phyloP scores from a whole-genome alignment of 177 flowering plant genomes.

The Vitis hybrid region DNA sequence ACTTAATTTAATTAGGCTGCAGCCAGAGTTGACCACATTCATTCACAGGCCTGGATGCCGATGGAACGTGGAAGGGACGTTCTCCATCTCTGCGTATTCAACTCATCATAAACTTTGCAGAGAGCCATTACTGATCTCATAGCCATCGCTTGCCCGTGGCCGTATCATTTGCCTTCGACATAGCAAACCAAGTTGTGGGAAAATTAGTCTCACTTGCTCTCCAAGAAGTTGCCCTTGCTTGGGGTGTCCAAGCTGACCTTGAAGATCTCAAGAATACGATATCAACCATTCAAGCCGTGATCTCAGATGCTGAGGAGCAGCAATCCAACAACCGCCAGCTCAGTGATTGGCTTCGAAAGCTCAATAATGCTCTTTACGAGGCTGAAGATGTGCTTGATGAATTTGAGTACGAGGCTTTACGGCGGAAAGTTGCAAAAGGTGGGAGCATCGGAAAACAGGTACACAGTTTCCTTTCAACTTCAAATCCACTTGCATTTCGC shows the following conservation, averaged over 20 bases:
- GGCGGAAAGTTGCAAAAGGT: neutral
- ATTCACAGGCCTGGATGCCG: no score
- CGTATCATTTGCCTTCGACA: no score
- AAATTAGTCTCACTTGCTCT: neutral
- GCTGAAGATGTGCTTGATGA: slow-evolving; percentile 2
- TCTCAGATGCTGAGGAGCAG: slow-evolving; percentile 8
- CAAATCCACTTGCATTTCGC: slow-evolving; percentile 8
- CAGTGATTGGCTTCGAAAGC: neutral
- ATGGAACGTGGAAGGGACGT: no score
- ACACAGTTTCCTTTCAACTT: slow-evolving; percentile 1
- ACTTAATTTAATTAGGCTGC: no score
- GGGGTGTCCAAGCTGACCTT: neutral
- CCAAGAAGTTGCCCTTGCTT: neutral
- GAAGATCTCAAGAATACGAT: slow-evolving; percentile 8
- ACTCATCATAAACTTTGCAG: no score
- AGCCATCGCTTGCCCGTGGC: neutral
- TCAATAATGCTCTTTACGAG: neutral
- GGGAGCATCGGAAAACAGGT: slow-evolving; percentile 3
- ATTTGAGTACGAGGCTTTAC: neutral
- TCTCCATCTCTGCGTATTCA: no score
- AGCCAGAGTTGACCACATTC: no score
- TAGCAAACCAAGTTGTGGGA: no score
- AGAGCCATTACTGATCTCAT: no score
- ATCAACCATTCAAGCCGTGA: neutral
- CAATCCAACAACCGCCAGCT: neutral